Evolutionary conservation across 805 yeast genomes (phyloP).

Genomic region (Crinitomyces ghanaensis): DNA sequence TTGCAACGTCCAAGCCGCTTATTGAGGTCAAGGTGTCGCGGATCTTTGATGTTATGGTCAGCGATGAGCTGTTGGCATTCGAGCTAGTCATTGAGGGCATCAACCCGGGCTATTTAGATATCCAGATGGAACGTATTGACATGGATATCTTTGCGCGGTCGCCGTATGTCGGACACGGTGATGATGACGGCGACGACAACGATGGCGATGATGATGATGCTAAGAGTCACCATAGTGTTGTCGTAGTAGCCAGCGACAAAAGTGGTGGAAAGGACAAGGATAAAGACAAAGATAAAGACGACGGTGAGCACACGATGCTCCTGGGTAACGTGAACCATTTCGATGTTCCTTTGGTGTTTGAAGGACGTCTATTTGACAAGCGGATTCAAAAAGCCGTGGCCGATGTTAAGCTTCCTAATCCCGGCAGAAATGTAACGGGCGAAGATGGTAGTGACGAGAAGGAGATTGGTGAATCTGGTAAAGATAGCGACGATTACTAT

Average conservation of each 20-base stretch:
- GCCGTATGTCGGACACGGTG: constrained; percentile 14
- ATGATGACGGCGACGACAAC: constrained; percentile 15
- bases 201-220: constrained; percentile 19
- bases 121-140: constrained; percentile 52
- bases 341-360: constrained; percentile 63
- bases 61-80: constrained; percentile 76
- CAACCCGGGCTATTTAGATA: constrained; percentile 76
- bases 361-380: constrained; percentile 66
- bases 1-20: constrained; percentile 80
- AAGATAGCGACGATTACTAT: not conserved
- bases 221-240: constrained; percentile 11
- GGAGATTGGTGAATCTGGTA: not conserved
- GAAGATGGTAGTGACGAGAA: constrained; percentile 15
- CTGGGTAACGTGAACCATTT: constrained; percentile 57
- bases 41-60: constrained; percentile 62
- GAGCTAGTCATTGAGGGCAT: constrained; percentile 66
- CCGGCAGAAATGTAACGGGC: constrained; percentile 40
- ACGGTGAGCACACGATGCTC: constrained; percentile 49
- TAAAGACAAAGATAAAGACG: constrained; percentile 15
- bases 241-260: too few relatives aligned
- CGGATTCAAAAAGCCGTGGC: constrained; percentile 49
- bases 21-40: constrained; percentile 49
- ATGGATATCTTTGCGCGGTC: constrained; percentile 63
- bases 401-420: constrained; percentile 59
- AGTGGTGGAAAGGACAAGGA: constrained; percentile 14